These are phyloP conservation scores for Staphylotrichum longicolle DNA, from an alignment of 495 filamentous ascomycete species.

Conservation along the genomic window DNA sequence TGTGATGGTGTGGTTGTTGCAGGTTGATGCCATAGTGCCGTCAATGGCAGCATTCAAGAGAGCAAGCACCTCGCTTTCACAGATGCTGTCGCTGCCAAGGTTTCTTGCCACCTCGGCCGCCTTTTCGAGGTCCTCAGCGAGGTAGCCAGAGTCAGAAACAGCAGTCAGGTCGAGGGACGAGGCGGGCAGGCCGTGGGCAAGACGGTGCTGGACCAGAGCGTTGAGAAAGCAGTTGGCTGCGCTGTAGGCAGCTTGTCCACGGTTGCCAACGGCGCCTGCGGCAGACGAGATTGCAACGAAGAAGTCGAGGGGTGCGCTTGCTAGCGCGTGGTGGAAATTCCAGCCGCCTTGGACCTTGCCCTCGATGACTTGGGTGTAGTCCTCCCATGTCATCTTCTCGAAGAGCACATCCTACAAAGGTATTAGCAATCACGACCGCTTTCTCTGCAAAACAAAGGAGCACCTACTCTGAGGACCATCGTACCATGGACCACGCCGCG, in stretches of 20 bases:
- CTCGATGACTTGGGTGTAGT: constrained; percentile 49
- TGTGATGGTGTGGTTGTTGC: constrained; percentile 52
- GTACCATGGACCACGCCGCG: constrained; percentile 51
- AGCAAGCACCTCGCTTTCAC: constrained; percentile 51
- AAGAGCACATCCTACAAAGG: constrained; percentile 49
- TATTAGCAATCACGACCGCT: neutral
- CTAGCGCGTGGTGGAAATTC: constrained; percentile 58
- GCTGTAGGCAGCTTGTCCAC: constrained; percentile 62
- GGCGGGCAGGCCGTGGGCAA: constrained; percentile 45
- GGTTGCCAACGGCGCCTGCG: constrained; percentile 57
- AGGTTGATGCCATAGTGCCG: constrained; percentile 37
- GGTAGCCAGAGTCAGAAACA: constrained; percentile 56
- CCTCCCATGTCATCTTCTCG: constrained; percentile 53
- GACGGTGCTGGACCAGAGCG: constrained; percentile 49
- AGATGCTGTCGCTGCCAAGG: constrained; percentile 51
- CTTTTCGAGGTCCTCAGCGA: constrained; percentile 47
- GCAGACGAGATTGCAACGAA: constrained; percentile 65
- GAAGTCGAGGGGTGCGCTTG: constrained; percentile 57
- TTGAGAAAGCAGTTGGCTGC: constrained; percentile 64
- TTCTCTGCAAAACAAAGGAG: neutral
- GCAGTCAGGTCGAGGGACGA: constrained; percentile 56
- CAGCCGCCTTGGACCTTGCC: constrained; percentile 56
- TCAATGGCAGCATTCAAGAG: constrained; percentile 49
- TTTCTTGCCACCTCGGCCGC: constrained; percentile 48
- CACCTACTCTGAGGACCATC: constrained; percentile 55